Evolutionary conservation across 768 basidiomycete genomes (phyloP), one percentile per base, ranked within the genome.

Genomic region (Serpula lacrymans): DNA sequence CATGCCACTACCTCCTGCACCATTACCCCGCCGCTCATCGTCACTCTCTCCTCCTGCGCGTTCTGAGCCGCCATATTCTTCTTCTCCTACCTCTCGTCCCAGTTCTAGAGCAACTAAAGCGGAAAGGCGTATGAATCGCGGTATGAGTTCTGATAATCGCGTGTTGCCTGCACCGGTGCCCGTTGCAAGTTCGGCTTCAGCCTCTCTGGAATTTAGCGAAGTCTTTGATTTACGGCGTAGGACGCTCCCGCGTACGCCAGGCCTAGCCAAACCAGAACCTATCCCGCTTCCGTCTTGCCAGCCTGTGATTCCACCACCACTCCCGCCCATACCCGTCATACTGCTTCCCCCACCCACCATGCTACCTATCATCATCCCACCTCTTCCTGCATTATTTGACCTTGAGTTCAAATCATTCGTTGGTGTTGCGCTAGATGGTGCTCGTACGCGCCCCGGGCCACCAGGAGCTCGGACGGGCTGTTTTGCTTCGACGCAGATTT

Each of bases 91-190:
- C 60, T 90, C 88, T 33, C 78, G 69, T 13, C 83, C 86, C 18
- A 90, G 69, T 59, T 90, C 88, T 45, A 74, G 77, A 33, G 87
- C 84, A 6, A 88, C 81, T 34, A 88, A 67, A 22, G 89, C 89
- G 12, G 84, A 87, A 21, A 93, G 67, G 38, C 82, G 72, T 43
- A 93, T 62, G 53, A 91, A 93, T 22, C 84, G 69, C 22, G 79
- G 74, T 29, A 86, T 77, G 26, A 86, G 63, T 52, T 79, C 80
- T 14, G 75, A 73, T 13, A 87, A 63, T 51, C 78, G 82, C 13
- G 82, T 80, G 49, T 81, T 84, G 22, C 75, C 76, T 6, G 74
- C 69, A 8, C 77, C 75, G 5, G 72, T 42, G 22, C 52, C 53
- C 10, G 41, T 47, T 30, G 48, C 53, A 53, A 55, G 45, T 48